Conservation (phyloP, 2,329 filamentous ascomycete genomes). For the Orbilia javanica region DNA sequence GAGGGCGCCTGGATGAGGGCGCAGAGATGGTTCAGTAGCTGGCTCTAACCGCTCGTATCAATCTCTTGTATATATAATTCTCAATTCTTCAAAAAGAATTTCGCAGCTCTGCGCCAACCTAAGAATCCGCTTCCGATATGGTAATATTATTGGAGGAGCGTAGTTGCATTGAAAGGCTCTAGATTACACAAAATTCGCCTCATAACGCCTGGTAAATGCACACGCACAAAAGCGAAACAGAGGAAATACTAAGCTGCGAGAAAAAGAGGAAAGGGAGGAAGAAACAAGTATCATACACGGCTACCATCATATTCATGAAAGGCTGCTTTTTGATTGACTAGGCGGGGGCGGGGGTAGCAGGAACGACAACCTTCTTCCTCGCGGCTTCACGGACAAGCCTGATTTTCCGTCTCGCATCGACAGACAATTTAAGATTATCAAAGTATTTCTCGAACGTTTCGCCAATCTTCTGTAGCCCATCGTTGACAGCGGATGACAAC, state of each 20-base stretch:
- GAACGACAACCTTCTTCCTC: background rate
- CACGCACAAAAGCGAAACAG: background rate
- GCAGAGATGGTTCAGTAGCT: slow-evolving; percentile 64
- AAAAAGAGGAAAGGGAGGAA: too few species aligned
- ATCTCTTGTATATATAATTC: background rate
- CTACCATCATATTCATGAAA: background rate
- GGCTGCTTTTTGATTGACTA: background rate
- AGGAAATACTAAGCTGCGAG: background rate
- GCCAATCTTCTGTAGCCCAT: slow-evolving; percentile 35
- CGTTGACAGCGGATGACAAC: slow-evolving; percentile 23
- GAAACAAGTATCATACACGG: slow-evolving; percentile 11
- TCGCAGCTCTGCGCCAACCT: background rate
- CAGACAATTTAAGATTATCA: slow-evolving; percentile 23
- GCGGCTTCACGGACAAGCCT: slow-evolving; percentile 26
- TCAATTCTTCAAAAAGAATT: background rate
- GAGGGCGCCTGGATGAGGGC: slow-evolving; percentile 77
- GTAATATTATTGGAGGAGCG: background rate
- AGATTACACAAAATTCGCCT: slow-evolving; percentile 26
- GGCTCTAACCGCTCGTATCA: slow-evolving; percentile 17
- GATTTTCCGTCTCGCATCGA: slow-evolving; percentile 40
- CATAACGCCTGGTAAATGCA: slow-evolving; percentile 27
- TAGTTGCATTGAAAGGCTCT: slow-evolving; percentile 11
- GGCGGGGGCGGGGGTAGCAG: background rate
- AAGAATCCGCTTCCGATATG: background rate
- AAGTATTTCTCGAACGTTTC: slow-evolving; percentile 48